These are phyloP conservation scores for Fusarium coicis DNA, from an alignment of 2,329 filamentous ascomycete genomes.

Conservation along the genomic window DNA sequence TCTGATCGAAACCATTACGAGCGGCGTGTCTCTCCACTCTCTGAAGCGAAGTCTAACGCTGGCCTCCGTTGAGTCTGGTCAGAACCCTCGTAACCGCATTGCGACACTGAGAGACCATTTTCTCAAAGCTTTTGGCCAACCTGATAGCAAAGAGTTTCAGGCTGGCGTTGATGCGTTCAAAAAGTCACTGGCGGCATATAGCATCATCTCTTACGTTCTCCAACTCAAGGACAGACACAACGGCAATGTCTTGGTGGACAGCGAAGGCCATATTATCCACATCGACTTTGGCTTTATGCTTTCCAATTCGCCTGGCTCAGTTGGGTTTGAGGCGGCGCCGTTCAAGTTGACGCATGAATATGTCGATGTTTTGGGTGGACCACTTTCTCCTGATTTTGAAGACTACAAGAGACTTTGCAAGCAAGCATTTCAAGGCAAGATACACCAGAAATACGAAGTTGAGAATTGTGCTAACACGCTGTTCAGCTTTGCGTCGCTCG, in stretches of 20 bases:
- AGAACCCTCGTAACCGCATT: slow-evolving; percentile 79
- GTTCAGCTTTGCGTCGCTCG: slow-evolving; percentile 75
- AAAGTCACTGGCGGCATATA: slow-evolving; percentile 84
- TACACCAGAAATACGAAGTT: not conserved
- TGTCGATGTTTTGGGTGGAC: slow-evolving; percentile 82
- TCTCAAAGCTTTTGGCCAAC: slow-evolving; percentile 78
- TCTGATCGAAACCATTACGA: slow-evolving; percentile 88
- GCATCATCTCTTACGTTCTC: slow-evolving; percentile 83
- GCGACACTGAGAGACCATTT: slow-evolving; percentile 86
- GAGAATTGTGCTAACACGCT: slow-evolving; percentile 14
- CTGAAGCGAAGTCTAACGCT: slow-evolving; percentile 85
- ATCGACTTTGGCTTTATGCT: slow-evolving; percentile 94
- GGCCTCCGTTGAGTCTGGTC: slow-evolving; percentile 76
- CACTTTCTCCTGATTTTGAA: slow-evolving; percentile 75
- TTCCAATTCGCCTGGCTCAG: slow-evolving; percentile 84
- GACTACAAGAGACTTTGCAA: slow-evolving; percentile 85
- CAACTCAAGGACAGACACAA: slow-evolving; percentile 90
- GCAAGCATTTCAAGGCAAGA: slow-evolving; percentile 80
- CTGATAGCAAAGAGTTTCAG: slow-evolving; percentile 74
- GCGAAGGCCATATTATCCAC: slow-evolving; percentile 86
- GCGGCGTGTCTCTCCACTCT: slow-evolving; percentile 87
- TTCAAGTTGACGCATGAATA: slow-evolving; percentile 91
- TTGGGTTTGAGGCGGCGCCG: slow-evolving; percentile 86
- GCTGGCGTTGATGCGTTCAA: slow-evolving; percentile 83
- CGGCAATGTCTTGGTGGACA: slow-evolving; percentile 86